phyloP scores from a whole-genome alignment of 257 asterid species.

The Primulina eburnea region DNA sequence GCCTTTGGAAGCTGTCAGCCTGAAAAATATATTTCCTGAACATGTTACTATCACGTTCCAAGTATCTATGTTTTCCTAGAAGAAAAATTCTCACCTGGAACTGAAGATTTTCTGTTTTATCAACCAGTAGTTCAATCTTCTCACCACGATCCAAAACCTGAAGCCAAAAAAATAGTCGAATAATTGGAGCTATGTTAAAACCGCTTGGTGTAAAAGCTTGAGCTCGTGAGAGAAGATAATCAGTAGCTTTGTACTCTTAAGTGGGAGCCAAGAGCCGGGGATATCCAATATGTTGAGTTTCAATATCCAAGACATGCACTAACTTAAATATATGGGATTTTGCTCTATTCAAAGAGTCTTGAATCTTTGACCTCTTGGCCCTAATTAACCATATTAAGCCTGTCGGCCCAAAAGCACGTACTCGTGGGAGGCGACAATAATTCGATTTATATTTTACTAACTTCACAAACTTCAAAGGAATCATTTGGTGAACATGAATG shows the following conservation, averaged over 20 bases:
- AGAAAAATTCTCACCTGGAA: constrained; percentile 60
- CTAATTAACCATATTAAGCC: background rate
- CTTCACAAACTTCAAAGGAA: background rate
- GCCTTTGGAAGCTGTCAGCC: constrained; percentile 99
- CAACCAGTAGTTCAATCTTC: constrained; percentile 89
- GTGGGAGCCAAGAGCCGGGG: background rate
- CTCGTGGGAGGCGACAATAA: background rate
- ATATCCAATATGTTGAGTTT: no score
- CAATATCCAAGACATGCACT: no score
- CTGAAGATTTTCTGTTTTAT: constrained; percentile 93
- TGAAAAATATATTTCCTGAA: constrained; percentile 27
- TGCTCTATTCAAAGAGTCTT: background rate
- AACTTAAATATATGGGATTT: background rate
- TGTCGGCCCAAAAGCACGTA: background rate
- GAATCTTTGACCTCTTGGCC: background rate
- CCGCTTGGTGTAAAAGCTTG: background rate
- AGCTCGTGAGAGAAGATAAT: background rate
- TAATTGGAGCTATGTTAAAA: background rate
- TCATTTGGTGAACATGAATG: background rate
- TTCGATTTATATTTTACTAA: no score
- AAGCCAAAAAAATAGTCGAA: constrained; percentile 17
- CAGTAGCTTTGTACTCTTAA: background rate
- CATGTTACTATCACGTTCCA: background rate
- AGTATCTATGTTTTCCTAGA: background rate
- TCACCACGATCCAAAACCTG: constrained; percentile 98